Percentiles rank a stretch among this genome's conserved stretches.
Conservation (phyloP, 306 rosid genomes). For the cucumber (Cucumis sativus) region Cucumber_9930_V3 NC_026657.2:2558001-2558500, state of each 20-base stretch:
- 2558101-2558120: slow-evolving; percentile 52
- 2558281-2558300: no score
- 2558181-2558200: slow-evolving; percentile 45
- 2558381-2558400: no score
- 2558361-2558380: no score
- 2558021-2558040: neutral
- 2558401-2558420: neutral
- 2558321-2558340: neutral
- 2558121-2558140: slow-evolving; percentile 70
- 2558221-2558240: slow-evolving; percentile 25
- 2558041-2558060: neutral
- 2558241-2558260: slow-evolving; percentile 17
- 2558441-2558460: neutral
- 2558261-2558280: slow-evolving; percentile 13
- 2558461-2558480: neutral
- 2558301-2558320: neutral
- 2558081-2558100: slow-evolving; percentile 46
- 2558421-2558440: neutral
- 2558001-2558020: neutral
- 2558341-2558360: no score
- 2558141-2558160: slow-evolving; percentile 48
- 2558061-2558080: neutral
- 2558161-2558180: slow-evolving; percentile 52
- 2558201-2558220: slow-evolving; percentile 14
- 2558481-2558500: slow-evolving; percentile 18